A percentile compares a stretch with the other conserved stretches of the same genome.
Conservation (phyloP, 495 filamentous ascomycete species). For the Echria macrotheca region DNA sequence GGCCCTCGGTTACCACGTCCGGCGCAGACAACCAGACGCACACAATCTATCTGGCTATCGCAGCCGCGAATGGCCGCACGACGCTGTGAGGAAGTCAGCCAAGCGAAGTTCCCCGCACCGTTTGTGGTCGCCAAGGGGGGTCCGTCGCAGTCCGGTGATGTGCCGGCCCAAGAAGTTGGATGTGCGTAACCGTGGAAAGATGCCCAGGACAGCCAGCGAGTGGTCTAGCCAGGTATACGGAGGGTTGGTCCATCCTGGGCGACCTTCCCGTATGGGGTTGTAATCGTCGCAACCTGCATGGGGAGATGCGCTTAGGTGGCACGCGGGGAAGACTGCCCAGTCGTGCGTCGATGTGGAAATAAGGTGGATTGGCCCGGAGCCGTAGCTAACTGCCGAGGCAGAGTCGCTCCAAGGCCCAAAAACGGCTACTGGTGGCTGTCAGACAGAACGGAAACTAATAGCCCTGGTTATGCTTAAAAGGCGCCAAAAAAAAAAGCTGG, state of each 20-base stretch:
- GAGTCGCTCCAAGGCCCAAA: neutral
- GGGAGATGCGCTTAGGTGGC: neutral
- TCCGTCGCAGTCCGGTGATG: neutral
- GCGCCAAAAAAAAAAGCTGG: neutral
- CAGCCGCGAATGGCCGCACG: neutral
- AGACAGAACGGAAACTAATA: neutral
- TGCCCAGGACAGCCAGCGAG: neutral
- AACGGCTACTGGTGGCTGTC: neutral
- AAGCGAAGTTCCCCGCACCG: neutral
- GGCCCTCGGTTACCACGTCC: neutral
- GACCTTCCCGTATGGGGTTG: conserved; percentile 4
- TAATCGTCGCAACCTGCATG: conserved; percentile 5
- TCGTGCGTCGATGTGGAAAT: neutral
- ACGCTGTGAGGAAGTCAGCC: neutral
- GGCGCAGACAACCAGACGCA: neutral
- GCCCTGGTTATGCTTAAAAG: neutral
- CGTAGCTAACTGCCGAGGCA: conserved; percentile 3
- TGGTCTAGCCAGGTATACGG: neutral
- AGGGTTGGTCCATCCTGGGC: neutral
- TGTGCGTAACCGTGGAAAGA: neutral
- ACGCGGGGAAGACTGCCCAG: neutral
- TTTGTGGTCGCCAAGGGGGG: neutral
- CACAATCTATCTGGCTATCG: neutral
- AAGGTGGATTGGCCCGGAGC: neutral
- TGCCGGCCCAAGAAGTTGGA: neutral